Percentiles rank a stretch among this genome's conserved stretches.
These are phyloP conservation scores for Chrysopogon serrulatus DNA, from an alignment of 176 grass and related monocot genomes.

Conservation along the genomic window DNA sequence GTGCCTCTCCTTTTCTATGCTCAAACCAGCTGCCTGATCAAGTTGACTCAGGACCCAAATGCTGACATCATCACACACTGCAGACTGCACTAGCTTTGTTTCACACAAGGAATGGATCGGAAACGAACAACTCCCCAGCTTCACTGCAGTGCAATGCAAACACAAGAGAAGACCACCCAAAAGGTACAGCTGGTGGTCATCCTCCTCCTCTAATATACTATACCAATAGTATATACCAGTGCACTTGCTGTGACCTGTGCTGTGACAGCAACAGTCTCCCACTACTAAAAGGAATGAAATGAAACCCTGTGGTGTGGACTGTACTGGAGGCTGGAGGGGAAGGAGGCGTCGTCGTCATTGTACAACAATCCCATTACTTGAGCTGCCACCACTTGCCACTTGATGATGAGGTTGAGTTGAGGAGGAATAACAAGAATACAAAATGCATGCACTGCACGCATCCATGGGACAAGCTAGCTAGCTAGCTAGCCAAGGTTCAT, in stretches of 20 bases:
- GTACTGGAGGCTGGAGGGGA: background rate
- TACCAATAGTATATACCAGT: conserved; percentile 1
- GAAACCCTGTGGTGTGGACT: background rate
- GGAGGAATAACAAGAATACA: background rate
- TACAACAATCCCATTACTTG: background rate
- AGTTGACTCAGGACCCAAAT: conserved; percentile 31
- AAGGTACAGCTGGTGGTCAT: conserved; percentile 27
- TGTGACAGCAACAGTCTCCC: conserved; percentile 36
- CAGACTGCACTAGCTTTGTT: conserved; percentile 17
- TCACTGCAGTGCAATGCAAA: background rate
- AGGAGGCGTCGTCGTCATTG: background rate
- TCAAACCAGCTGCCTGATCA: conserved; percentile 7
- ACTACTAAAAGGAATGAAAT: conserved; percentile 30
- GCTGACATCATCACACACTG: conserved; percentile 21
- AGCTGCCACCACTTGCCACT: background rate
- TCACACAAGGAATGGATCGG: conserved; percentile 15
- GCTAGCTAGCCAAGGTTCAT: no score
- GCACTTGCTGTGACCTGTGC: conserved; percentile 26
- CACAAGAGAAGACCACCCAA: conserved; percentile 14
- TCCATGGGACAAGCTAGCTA: conserved; percentile 9
- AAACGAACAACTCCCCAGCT: background rate
- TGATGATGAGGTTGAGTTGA: background rate
- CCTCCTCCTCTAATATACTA: background rate
- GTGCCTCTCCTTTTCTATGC: conserved; percentile 60
- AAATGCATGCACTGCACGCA: background rate